phyloP scores from a whole-genome alignment of 1,139 yeast genomes.

The Barnettozyma hawaiiensis region DNA sequence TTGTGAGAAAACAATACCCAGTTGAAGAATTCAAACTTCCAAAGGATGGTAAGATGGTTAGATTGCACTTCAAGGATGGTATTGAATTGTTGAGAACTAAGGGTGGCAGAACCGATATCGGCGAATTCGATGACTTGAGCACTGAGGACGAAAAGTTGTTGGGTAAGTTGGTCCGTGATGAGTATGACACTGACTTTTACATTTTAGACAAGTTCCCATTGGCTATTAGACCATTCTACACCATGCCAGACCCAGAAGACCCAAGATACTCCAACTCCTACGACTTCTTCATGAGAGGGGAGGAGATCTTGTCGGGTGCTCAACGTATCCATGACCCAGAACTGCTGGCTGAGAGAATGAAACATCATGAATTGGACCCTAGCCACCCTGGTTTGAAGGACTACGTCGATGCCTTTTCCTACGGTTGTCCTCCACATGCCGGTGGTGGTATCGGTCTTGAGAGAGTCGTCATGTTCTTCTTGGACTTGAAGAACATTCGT shows the following conservation, averaged over 20 bases:
- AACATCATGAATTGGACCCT: conserved; percentile 77
- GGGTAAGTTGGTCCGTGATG: conserved; percentile 87
- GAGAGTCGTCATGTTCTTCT: conserved; percentile 96
- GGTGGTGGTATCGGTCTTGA: conserved; percentile 99
- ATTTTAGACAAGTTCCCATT: conserved; percentile 97
- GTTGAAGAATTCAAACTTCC: conserved; percentile 97
- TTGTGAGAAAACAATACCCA: conserved; percentile 92
- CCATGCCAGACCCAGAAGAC: conserved; percentile 96
- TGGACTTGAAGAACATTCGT: conserved; percentile 93
- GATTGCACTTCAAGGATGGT: conserved; percentile 86
- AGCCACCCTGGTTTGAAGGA: conserved; percentile 76
- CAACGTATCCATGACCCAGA: conserved; percentile 97
- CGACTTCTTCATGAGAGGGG: conserved; percentile 99
- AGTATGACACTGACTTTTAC: conserved; percentile 95
- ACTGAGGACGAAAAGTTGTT: conserved; percentile 93
- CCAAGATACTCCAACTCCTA: conserved; percentile 89
- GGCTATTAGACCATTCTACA: conserved; percentile 95
- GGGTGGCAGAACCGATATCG: conserved; percentile 73
- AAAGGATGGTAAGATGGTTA: conserved; percentile 83
- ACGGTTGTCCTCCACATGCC: conserved; percentile 98
- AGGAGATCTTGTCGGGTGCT: conserved; percentile 96
- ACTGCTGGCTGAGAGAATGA: conserved; percentile 76
- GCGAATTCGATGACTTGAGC: conserved; percentile 80
- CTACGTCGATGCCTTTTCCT: conserved; percentile 85
- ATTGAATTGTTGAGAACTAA: conserved; percentile 75